Conservation (phyloP, 495 filamentous ascomycete species). For the Neurospora tetraspora region DNA sequence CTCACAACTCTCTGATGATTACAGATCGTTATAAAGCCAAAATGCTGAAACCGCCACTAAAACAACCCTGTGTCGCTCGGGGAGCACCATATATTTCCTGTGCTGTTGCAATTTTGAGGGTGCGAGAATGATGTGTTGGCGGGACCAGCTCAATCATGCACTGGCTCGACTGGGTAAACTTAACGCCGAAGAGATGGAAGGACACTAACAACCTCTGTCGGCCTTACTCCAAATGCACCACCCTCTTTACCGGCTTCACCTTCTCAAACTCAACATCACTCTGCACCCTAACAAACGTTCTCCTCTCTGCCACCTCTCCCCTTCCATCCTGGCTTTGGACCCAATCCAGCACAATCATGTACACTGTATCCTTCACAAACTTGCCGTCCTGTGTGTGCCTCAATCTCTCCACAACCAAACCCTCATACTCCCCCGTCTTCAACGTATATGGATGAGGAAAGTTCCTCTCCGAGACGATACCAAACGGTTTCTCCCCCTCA, state of each 20-base stretch:
- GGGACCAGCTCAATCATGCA: neutral
- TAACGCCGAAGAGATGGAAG: neutral
- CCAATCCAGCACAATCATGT: constrained; percentile 7
- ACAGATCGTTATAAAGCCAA: neutral
- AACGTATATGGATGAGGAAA: constrained; percentile 12
- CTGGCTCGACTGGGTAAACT: neutral
- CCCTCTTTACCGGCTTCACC: neutral
- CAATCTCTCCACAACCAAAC: constrained; percentile 6
- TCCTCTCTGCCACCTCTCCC: constrained; percentile 1
- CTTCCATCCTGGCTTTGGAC: neutral
- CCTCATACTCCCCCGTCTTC: neutral
- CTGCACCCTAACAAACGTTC: constrained; percentile 3
- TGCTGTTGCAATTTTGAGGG: neutral
- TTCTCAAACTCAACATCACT: neutral
- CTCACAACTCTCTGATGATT: neutral
- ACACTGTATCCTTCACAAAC: constrained; percentile 1
- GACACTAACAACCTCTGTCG: neutral
- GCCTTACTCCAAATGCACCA: neutral
- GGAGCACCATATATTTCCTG: neutral
- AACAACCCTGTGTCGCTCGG: neutral
- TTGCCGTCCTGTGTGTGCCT: neutral
- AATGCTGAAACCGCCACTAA: neutral
- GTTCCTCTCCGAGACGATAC: constrained; percentile 8
- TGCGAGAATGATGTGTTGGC: neutral
- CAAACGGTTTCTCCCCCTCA: neutral